These are phyloP conservation scores for Fistulinella staudtii DNA, from an alignment of 1,284 basidiomycete species.

Conservation along the genomic window DNA sequence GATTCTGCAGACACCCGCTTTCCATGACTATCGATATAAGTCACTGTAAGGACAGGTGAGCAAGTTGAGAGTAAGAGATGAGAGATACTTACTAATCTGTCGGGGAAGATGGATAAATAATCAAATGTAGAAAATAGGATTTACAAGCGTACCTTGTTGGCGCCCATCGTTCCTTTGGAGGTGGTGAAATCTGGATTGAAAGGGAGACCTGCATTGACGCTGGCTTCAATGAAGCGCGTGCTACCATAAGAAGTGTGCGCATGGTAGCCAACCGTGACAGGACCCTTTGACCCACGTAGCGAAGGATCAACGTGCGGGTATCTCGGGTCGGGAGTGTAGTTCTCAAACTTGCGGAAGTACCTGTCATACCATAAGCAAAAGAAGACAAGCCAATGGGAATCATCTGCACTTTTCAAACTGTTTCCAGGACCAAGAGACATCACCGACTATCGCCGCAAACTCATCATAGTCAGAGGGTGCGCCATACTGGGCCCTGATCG, in stretches of 20 bases:
- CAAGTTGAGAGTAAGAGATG: background rate
- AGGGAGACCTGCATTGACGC: conserved; percentile 28
- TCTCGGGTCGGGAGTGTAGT: conserved; percentile 43
- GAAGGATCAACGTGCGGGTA: conserved; percentile 46
- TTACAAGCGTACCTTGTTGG: conserved; percentile 30
- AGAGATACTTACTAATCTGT: conserved; percentile 37
- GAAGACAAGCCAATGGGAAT: background rate
- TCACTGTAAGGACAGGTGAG: conserved; percentile 45
- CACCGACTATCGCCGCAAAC: conserved; percentile 55
- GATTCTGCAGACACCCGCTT: conserved; percentile 58
- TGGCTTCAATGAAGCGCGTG: conserved; percentile 26
- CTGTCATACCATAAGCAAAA: conserved; percentile 29
- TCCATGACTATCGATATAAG: conserved; percentile 50
- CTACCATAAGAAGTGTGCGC: conserved; percentile 22
- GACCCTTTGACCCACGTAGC: conserved; percentile 46
- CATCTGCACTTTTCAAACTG: conserved; percentile 45
- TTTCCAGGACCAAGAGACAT: conserved; percentile 61
- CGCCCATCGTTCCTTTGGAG: conserved; percentile 27
- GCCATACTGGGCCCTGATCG: conserved; percentile 64
- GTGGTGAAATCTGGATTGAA: conserved; percentile 34
- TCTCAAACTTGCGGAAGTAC: conserved; percentile 62
- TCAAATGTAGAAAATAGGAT: background rate
- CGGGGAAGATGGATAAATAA: background rate
- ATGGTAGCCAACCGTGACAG: conserved; percentile 40
- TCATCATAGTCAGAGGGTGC: conserved; percentile 68